A percentile compares a stretch with the other conserved stretches of the same genome.
Conservation (phyloP, 306 rosid species). For the Vigna reflexopilosa region DNA sequence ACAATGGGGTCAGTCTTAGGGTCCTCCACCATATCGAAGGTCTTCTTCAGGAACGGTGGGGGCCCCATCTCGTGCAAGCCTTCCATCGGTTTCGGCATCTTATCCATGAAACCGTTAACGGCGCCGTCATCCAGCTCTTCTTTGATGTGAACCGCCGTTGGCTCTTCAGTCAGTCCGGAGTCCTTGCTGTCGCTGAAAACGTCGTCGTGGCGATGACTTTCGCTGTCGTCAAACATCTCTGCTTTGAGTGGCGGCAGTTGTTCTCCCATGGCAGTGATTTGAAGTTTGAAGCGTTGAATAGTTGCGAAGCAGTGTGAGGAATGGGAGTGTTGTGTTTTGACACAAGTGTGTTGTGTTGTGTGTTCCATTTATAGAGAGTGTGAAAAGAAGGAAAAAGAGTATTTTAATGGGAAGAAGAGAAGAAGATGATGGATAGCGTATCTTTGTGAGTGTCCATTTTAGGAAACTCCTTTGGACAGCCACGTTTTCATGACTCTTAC, state of each 20-base stretch:
- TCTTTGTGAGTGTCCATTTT: slow-evolving; percentile 21
- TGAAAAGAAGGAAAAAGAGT: too few relatives aligned
- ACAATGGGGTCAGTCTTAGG: slow-evolving; percentile 75
- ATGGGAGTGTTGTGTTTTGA: not conserved
- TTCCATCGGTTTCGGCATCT: slow-evolving; percentile 69
- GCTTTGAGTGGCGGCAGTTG: slow-evolving; percentile 19
- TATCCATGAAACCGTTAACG: slow-evolving; percentile 39
- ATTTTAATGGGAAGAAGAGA: not conserved
- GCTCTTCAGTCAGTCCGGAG: slow-evolving; percentile 33
- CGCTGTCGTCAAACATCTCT: not conserved
- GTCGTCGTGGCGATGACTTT: not conserved
- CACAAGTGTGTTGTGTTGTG: not conserved
- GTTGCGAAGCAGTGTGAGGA: not conserved
- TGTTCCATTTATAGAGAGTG: slow-evolving; percentile 35
- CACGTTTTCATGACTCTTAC: slow-evolving; percentile 48
- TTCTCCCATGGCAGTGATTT: slow-evolving; percentile 22
- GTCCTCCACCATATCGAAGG: slow-evolving; percentile 89
- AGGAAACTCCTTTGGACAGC: slow-evolving; percentile 31
- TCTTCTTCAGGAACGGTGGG: slow-evolving; percentile 86
- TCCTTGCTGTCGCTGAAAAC: slow-evolving; percentile 11
- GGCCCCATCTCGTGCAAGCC: slow-evolving; percentile 77
- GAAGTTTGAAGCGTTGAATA: not conserved
- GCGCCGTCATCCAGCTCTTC: slow-evolving; percentile 50
- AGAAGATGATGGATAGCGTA: not conserved
- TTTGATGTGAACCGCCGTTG: slow-evolving; percentile 46